Evolutionary conservation across 805 yeast genomes (phyloP).

Genomic region (Starmerella vaccinii): DNA sequence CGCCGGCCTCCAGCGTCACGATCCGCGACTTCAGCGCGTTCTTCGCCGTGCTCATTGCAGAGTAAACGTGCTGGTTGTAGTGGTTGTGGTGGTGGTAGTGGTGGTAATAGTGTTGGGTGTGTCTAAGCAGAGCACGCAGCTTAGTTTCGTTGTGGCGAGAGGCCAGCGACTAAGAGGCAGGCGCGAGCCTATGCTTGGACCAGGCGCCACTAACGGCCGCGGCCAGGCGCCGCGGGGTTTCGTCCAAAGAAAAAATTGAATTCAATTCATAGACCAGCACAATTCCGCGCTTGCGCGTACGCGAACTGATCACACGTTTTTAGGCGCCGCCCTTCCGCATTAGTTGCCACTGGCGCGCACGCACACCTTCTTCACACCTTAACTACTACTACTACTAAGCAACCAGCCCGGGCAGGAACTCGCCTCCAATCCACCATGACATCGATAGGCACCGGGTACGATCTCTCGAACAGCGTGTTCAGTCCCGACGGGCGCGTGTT

Average conservation of each 20-base stretch:
- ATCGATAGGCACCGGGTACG: slow-evolving; percentile 98
- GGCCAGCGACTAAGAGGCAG: background rate
- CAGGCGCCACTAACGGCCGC: too few species aligned
- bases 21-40: slow-evolving; percentile 9
- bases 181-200: background rate
- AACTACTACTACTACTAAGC: background rate
- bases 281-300: too few species aligned
- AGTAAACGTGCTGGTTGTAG: background rate
- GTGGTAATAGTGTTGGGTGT: too few species aligned
- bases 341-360: background rate
- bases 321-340: too few species aligned
- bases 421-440: slow-evolving; percentile 37
- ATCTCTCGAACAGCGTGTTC: slow-evolving; percentile 91
- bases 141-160: background rate
- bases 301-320: too few species aligned
- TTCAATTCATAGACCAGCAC: too few species aligned
- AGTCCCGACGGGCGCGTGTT: slow-evolving; percentile 57
- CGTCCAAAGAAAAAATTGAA: too few species aligned
- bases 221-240: too few species aligned
- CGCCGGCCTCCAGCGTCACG: slow-evolving; percentile 85
- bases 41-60: slow-evolving; percentile 5
- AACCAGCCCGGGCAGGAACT: background rate
- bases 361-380: background rate
- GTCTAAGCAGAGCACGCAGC: too few species aligned
- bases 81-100: too few species aligned